These are phyloP conservation scores for Agrostemma githago DNA, from an alignment of 148 eudicot genomes.

Conservation along the genomic window DNA sequence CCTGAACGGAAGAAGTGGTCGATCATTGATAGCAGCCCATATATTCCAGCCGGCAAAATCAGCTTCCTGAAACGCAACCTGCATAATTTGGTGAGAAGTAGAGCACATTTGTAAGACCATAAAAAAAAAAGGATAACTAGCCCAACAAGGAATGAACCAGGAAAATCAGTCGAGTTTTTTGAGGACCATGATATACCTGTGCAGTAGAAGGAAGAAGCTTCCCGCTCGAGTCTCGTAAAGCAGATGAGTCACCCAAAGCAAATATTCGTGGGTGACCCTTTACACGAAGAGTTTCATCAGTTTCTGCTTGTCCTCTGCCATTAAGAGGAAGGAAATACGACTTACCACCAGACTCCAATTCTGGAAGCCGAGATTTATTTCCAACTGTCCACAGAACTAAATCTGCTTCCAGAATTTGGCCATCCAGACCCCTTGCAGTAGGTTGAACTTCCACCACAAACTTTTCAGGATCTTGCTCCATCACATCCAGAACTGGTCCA, in stretches of 20 bases:
- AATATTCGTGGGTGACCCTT: constrained; percentile 91
- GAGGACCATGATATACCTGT: constrained; percentile 48
- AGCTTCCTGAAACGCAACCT: constrained; percentile 99
- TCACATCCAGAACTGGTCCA: constrained; percentile 13
- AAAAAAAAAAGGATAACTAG: background rate
- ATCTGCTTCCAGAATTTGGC: constrained; percentile 73
- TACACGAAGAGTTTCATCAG: constrained; percentile 91
- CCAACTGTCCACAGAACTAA: constrained; percentile 96
- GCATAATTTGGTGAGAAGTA: constrained; percentile 15
- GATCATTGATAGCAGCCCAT: constrained; percentile 94
- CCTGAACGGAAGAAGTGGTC: constrained; percentile 94
- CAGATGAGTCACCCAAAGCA: constrained; percentile 90
- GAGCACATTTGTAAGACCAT: background rate
- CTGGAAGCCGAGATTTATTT: constrained; percentile 70
- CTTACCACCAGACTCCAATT: constrained; percentile 46
- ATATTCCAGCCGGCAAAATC: constrained; percentile 98
- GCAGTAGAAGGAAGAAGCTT: constrained; percentile 87
- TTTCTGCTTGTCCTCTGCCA: constrained; percentile 85
- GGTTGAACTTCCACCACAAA: constrained; percentile 69
- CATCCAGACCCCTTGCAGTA: constrained; percentile 55
- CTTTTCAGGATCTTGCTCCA: constrained; percentile 38
- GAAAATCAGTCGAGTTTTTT: background rate
- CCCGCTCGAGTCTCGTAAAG: constrained; percentile 77
- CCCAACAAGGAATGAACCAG: constrained; percentile 2
- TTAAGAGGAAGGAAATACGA: constrained; percentile 75